Conservation (phyloP, 139 green algal species). For the Limnomonas spitsbergensis region DNA sequence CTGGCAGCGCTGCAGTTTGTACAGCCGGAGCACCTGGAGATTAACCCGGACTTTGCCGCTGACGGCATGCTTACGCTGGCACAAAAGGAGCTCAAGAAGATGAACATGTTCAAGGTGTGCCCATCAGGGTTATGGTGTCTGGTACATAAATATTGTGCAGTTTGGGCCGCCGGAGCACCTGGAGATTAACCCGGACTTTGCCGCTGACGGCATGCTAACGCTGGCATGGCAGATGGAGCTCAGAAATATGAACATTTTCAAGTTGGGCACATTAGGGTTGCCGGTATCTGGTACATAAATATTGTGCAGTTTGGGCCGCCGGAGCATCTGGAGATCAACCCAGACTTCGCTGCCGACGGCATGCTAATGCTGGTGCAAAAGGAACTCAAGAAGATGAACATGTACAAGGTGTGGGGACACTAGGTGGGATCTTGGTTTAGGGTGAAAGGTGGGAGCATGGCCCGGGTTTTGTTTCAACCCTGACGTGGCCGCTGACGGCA, state of each 20-base stretch:
- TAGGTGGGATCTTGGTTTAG: no score
- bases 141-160: no score
- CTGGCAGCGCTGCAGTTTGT: conserved; percentile 73
- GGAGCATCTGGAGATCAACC: conserved; percentile 81
- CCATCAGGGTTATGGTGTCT: no score
- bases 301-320: conserved; percentile 75
- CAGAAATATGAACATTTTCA: conserved; percentile 80
- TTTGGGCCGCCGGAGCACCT: conserved; percentile 81
- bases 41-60: conserved; percentile 53
- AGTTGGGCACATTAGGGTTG: no score
- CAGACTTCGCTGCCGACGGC: conserved; percentile 38
- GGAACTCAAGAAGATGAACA: conserved; percentile 85
- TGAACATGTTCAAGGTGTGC: conserved; percentile 79
- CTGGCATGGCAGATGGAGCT: conserved; percentile 82
- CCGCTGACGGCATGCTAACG: conserved; percentile 36
- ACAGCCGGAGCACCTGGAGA: conserved; percentile 79
- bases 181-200: conserved; percentile 69
- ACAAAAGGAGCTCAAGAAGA: conserved; percentile 79
- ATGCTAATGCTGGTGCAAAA: conserved; percentile 59
- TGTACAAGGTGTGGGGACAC: conserved; percentile 78
- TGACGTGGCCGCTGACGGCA: conserved; percentile 39
- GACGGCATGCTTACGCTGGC: conserved; percentile 58
- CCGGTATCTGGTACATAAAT: no score
- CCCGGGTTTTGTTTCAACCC: no score
- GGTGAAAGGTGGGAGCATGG: no score